Percentiles rank a stretch among this genome's conserved stretches.
Conservation (phyloP, 2,329 filamentous ascomycete species). For the Hymenoscyphus fraxineus region DNA sequence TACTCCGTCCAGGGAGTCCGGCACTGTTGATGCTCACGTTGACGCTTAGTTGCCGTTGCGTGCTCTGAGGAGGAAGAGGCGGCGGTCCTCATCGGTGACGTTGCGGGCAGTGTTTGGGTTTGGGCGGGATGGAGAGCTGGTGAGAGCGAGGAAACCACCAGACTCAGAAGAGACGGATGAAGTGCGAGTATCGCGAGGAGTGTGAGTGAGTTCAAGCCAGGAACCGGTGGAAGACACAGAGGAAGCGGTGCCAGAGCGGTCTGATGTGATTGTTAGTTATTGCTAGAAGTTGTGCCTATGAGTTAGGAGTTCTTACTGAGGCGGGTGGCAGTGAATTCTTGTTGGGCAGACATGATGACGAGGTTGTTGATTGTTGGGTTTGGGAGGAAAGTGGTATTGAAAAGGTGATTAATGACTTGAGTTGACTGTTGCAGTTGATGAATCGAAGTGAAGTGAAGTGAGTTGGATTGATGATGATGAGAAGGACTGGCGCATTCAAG, state of each 20-base stretch:
- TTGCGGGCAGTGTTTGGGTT: slow-evolving; percentile 4
- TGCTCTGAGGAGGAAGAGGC: slow-evolving; percentile 12
- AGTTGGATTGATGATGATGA: background rate
- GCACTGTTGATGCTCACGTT: background rate
- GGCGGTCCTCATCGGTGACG: slow-evolving; percentile 11
- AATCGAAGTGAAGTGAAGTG: background rate
- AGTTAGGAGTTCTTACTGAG: slow-evolving; percentile 2
- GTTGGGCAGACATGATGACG: slow-evolving; percentile 8
- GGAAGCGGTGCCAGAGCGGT: slow-evolving; percentile 10
- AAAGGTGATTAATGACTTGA: background rate
- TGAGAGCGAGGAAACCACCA: slow-evolving; percentile 8
- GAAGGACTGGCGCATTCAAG: background rate
- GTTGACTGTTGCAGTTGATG: background rate
- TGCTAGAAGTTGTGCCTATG: background rate
- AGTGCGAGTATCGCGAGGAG: slow-evolving; percentile 5
- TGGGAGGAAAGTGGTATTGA: background rate
- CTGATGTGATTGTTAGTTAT: slow-evolving; percentile 4
- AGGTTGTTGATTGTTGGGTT: background rate
- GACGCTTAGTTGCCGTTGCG: slow-evolving; percentile 12
- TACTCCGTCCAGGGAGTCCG: background rate
- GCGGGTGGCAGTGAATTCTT: slow-evolving; percentile 8
- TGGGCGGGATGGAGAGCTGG: background rate
- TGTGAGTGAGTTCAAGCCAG: slow-evolving; percentile 11
- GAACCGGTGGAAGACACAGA: slow-evolving; percentile 4
- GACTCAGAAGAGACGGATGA: slow-evolving; percentile 2